phyloP scores from a whole-genome alignment of 1,139 yeast genomes.

The Debaryomyces nepalensis region DNA sequence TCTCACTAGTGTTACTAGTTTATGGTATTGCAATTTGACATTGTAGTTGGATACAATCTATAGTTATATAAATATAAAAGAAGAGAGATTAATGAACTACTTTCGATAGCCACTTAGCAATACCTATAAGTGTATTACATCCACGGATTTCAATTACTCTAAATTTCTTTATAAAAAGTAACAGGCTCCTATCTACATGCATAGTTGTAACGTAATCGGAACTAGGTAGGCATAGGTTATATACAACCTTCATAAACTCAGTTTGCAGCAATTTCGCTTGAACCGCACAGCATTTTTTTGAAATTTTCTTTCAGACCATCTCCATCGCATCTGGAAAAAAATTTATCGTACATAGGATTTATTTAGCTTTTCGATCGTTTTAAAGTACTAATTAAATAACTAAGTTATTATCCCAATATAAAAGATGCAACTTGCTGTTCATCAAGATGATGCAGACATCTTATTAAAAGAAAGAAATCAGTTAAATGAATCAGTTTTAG shows the following conservation, averaged over 20 bases:
- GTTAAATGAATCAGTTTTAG: slow-evolving; percentile 63
- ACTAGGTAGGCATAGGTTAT: background rate
- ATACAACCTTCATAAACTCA: no score
- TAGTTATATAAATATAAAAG: no score
- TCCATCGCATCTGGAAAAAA: slow-evolving; percentile 12
- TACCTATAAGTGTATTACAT: no score
- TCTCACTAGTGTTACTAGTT: no score
- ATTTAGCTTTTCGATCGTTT: slow-evolving; percentile 1
- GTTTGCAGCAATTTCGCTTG: slow-evolving; percentile 5
- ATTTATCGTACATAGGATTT: slow-evolving; percentile 5
- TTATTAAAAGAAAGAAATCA: slow-evolving; percentile 76
- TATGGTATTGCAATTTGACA: no score
- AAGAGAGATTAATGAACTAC: no score
- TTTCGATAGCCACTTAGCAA: no score
- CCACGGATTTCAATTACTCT: no score
- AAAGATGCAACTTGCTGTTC: slow-evolving; percentile 65
- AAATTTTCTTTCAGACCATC: slow-evolving; percentile 11
- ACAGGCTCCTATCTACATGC: background rate
- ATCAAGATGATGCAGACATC: slow-evolving; percentile 72
- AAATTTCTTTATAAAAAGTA: no score
- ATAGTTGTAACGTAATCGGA: background rate
- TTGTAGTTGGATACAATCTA: no score
- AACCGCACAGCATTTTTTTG: slow-evolving; percentile 7
- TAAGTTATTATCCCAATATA: slow-evolving; percentile 1
- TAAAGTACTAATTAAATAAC: slow-evolving; percentile 1